These are phyloP conservation scores for Graphiopsis chlorocephala DNA, from an alignment of 2,329 filamentous ascomycete genomes.

Conservation along the genomic window DNA sequence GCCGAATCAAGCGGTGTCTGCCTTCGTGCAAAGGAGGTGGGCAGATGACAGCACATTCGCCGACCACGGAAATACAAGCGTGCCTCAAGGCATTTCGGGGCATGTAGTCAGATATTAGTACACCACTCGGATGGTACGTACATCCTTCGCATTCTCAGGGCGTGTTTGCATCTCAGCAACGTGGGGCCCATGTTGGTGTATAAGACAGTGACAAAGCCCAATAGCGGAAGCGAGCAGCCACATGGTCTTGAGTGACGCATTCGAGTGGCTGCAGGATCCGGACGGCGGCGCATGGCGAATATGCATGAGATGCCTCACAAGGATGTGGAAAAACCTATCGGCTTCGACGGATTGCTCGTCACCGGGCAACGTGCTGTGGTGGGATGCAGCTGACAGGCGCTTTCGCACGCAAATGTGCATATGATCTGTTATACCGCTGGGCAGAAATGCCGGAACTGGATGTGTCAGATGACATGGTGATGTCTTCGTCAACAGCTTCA, in stretches of 20 bases:
- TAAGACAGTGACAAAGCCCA: not conserved
- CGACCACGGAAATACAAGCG: not conserved
- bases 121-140: not conserved
- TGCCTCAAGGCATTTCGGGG: not conserved
- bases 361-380: not conserved
- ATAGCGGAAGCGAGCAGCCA: not conserved
- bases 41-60: not conserved
- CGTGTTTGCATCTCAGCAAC: not conserved
- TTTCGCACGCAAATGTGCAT: not conserved
- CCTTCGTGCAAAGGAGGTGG: not conserved
- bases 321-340: not conserved
- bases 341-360: not conserved
- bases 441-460: not conserved
- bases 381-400: not conserved
- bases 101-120: not conserved
- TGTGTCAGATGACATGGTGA: not conserved
- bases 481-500: not conserved
- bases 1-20: not conserved
- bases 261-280: conserved; percentile 6
- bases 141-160: not conserved
- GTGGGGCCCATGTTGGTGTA: not conserved
- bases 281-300: not conserved
- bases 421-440: not conserved
- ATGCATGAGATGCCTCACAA: not conserved
- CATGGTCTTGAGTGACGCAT: not conserved